These are phyloP conservation scores for Discostella pseudostelligera DNA, from an alignment of 108 stramenopile species.

Conservation along the genomic window DNA sequence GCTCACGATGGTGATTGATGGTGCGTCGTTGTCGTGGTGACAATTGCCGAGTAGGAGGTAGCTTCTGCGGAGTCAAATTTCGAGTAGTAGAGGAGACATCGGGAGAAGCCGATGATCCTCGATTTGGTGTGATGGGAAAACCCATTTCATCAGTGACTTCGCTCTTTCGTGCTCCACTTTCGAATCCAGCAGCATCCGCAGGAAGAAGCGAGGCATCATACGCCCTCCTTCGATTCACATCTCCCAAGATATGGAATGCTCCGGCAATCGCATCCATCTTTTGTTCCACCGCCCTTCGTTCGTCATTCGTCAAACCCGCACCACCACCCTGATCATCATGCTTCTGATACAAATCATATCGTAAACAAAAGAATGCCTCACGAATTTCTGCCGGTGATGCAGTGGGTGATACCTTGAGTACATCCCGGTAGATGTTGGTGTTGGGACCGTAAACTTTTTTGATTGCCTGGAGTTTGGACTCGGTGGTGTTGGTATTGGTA, in stretches of 20 bases:
- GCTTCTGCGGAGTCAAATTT: too few species aligned
- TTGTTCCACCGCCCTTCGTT: conserved; percentile 21
- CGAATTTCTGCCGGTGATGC: conserved; percentile 53
- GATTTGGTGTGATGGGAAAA: conserved; percentile 6
- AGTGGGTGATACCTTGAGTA: conserved; percentile 32
- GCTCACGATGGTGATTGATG: neutral
- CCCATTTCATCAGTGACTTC: conserved; percentile 17
- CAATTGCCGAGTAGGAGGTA: neutral
- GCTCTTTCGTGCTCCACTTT: neutral
- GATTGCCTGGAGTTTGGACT: conserved; percentile 19
- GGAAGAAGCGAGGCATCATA: conserved; percentile 20
- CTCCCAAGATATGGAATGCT: conserved; percentile 35
- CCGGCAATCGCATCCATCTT: conserved; percentile 38
- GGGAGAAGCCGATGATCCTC: neutral
- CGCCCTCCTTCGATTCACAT: conserved; percentile 8
- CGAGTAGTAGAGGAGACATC: too few species aligned
- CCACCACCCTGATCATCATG: conserved; percentile 7
- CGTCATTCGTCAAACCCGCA: conserved; percentile 3
- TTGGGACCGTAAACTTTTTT: conserved; percentile 38
- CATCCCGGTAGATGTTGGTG: conserved; percentile 45
- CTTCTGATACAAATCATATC: conserved; percentile 33
- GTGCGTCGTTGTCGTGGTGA: too few species aligned
- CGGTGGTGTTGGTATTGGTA: neutral
- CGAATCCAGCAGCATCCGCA: neutral
- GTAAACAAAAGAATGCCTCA: conserved; percentile 66